Percentiles rank a stretch among this genome's conserved stretches.
These are phyloP conservation scores for Schizophyllum commune DNA, from an alignment of 1,284 basidiomycete species.

Conservation along the genomic window DNA sequence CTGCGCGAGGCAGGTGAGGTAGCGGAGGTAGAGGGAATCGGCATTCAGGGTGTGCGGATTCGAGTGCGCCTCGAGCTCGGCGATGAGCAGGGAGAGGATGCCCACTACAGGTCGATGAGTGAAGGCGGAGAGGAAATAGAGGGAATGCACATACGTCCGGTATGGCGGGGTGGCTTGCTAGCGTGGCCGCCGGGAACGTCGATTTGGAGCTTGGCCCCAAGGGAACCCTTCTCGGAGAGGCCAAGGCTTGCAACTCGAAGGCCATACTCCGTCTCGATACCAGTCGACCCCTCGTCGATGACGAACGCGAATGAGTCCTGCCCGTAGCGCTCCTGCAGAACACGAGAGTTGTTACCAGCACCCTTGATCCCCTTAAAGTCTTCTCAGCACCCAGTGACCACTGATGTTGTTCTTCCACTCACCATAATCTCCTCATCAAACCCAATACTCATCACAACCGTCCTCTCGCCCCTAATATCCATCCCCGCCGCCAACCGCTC, in stretches of 20 bases:
- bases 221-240: neutral
- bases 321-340: neutral
- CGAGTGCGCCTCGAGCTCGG: neutral
- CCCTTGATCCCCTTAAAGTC: neutral
- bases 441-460: neutral
- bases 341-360: neutral
- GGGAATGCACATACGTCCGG: neutral
- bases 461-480: neutral
- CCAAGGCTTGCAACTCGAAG: neutral
- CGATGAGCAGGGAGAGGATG: neutral
- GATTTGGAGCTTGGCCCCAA: neutral
- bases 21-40: neutral
- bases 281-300: neutral
- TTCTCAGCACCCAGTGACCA: neutral
- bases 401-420: neutral
- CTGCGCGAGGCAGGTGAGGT: neutral
- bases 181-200: neutral
- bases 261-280: neutral
- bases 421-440: neutral
- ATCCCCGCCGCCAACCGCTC: neutral
- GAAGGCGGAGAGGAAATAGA: neutral
- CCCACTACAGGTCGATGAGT: neutral
- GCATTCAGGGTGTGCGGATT: neutral
- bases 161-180: neutral
- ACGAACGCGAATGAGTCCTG: neutral